Evolutionary conservation across 352 stramenopile genomes (phyloP), one percentile per base, ranked within the genome.

Genomic region (Nothophytophthora sp.): DNA sequence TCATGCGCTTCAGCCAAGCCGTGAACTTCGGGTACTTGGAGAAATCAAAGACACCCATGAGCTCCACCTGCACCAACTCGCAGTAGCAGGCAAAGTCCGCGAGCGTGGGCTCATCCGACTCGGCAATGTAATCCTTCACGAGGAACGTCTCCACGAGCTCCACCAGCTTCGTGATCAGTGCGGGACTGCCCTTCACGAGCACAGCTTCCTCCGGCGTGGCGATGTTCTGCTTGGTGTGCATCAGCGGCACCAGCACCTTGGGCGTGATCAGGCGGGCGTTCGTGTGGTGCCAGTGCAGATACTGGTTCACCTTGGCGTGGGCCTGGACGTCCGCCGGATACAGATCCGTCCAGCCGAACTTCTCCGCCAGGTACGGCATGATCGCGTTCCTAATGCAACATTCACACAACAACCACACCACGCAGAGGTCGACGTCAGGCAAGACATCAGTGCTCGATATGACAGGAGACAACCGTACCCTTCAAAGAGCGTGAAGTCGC

Each of bases 251-350:
- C 13, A 88, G 38, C 12, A 88, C 53, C n/a, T 73, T 51, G 22
- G 55, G 30, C 32, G 77, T 85, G 52, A 76, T 76, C 22, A 62
- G 32, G 18, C 77, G 77, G 33, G 51, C 56, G 55, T 74, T 79
- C 42, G 67, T 83, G 76, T 90, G 79, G 58, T 90, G 79, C 79
- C 79, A 90, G 70, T 83, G 68, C 34, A 89, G 63, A 41, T 82
- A 86, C 63, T 89, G 59, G 66, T 89, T 76, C 27, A 89, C 54
- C 60, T 89, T 89, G 38, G 78, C 73, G 41, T 69, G 78, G 25
- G 64, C 61, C 44, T 77, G 45, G 13, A 68, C 39, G 37, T 85
- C 73, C n/a, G 24, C 54, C 36, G 73, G 76, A 47, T 88, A 86
- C 30, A 85, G 25, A 50, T 85, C 70, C 1, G 65, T 76, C 62